phyloP scores from a whole-genome alignment of 345 rosid genomes.

The Lepidium aucheri region DNA sequence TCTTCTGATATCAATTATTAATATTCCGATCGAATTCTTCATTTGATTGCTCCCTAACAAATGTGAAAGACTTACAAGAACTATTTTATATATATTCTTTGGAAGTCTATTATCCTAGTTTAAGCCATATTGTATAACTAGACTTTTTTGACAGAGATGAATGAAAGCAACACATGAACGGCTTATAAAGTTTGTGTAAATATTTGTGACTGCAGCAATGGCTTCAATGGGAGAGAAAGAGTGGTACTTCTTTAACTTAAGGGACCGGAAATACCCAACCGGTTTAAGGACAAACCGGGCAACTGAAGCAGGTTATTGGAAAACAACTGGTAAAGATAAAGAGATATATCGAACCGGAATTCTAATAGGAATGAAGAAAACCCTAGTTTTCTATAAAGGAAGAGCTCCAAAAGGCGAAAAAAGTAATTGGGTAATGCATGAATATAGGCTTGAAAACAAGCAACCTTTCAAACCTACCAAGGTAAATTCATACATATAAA shows the following conservation, averaged over 20 bases:
- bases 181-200: neutral
- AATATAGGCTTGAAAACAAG: slow-evolving; percentile 66
- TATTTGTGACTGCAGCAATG: slow-evolving; percentile 32
- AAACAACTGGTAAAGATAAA: slow-evolving; percentile 82
- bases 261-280: slow-evolving; percentile 77
- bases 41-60: too few species aligned
- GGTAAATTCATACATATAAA: slow-evolving; percentile 24
- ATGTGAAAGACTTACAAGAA: too few species aligned
- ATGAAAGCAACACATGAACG: neutral
- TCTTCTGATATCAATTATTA: too few species aligned
- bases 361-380: slow-evolving; percentile 86
- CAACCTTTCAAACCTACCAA: slow-evolving; percentile 49
- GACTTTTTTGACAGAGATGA: neutral
- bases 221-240: slow-evolving; percentile 87
- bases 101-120: too few species aligned
- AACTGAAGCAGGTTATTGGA: slow-evolving; percentile 82
- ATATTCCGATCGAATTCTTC: too few species aligned
- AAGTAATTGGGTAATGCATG: slow-evolving; percentile 88
- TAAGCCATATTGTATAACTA: too few species aligned
- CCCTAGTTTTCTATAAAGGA: slow-evolving; percentile 80
- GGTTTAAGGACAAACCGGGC: slow-evolving; percentile 86
- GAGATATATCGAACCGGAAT: slow-evolving; percentile 52
- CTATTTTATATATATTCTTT: too few species aligned
- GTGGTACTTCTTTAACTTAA: slow-evolving; percentile 77
- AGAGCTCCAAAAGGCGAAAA: slow-evolving; percentile 90